Base-by-base conservation (phyloP, 2,329 filamentous ascomycete species). In the Xylaria sp. region DNA sequence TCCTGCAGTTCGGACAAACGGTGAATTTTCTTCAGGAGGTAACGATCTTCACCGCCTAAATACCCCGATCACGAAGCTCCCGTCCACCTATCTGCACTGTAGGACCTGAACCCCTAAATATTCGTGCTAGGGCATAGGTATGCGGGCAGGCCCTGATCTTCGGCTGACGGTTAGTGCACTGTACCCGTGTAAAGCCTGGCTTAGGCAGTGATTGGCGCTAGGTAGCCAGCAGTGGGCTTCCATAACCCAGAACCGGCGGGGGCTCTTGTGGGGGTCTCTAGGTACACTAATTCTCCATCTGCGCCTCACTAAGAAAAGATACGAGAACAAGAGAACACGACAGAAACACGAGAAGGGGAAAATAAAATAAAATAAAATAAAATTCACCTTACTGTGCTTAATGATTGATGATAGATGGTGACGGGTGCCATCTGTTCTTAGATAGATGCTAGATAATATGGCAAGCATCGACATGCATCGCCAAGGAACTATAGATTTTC, bases 1-100 rank as follows among this genome's bases (percentile, higher is more conserved):
- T 30, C 45, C n/a, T 60, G 48, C 45, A 59, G 24, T 24, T 58
- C 55, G 55, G 55, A 39, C 47, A 54, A 61, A 62, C 55, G 65
- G 56, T 64, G 39, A 14, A 42, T 47, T 47, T 36, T 51, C 34
- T 61, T 53, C 9, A 45, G 55, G 47, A 50, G 61, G 61, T 34
- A 61, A 48, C 21, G 56, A 57, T 65, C 66, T 65, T 68, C 66
- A 68, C 66, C 66, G 66, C 66, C 66, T 65, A 9, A 39, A 53
- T 14, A 27, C n/a, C 27, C 50, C 34, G 30, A 14, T 30, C 19
- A 60, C 19, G 8, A 54, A 60, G 24, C 48, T 50, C 27, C 12
- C 27, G 60, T 32, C 34, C n/a, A 27, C 24, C 42, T 47, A 19
- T 47, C n/a, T n/a, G 27, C 39, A 39, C 47, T 45, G 47, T 47